Percentiles rank a stretch among this genome's conserved stretches.
Evolutionary conservation across 2,329 filamentous ascomycete species (phyloP).

Genomic region (Talaromyces piceae): DNA sequence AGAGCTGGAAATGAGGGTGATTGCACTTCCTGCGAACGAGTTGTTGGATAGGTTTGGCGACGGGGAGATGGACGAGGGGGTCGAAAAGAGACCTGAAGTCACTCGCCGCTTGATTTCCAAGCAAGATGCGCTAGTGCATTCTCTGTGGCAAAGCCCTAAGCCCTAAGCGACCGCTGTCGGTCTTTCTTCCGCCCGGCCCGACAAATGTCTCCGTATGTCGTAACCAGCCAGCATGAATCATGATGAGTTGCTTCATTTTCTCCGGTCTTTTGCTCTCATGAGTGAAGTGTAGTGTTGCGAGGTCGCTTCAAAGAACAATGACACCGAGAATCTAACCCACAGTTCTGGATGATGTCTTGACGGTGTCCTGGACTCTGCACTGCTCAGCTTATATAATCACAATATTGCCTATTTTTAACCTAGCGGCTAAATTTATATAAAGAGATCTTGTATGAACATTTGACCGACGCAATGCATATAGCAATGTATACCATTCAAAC

Average conservation of each 20-base stretch:
- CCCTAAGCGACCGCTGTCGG: slow-evolving; percentile 23
- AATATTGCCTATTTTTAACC: too few species aligned
- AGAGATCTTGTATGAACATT: too few species aligned
- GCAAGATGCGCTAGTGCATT: slow-evolving; percentile 29
- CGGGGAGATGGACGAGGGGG: slow-evolving; percentile 29
- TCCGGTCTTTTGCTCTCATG: background rate
- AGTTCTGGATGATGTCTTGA: too few species aligned
- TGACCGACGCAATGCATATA: too few species aligned
- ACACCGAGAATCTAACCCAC: too few species aligned
- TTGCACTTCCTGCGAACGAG: slow-evolving; percentile 43
- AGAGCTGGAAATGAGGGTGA: slow-evolving; percentile 46
- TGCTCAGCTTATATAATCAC: too few species aligned
- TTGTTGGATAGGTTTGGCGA: slow-evolving; percentile 21
- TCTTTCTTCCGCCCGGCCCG: background rate
- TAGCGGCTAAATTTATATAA: too few species aligned
- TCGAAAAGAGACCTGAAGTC: slow-evolving; percentile 21
- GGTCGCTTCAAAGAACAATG: too few species aligned
- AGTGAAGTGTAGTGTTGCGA: too few species aligned
- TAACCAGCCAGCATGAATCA: background rate
- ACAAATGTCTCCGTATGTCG: background rate
- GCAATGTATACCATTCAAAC: too few species aligned
- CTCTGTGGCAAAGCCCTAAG: slow-evolving; percentile 36
- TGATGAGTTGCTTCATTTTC: background rate
- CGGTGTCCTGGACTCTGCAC: too few species aligned
- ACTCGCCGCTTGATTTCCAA: slow-evolving; percentile 34